phyloP scores from a whole-genome alignment of 2,329 filamentous ascomycete genomes.

The Amylocarpus encephaloides region DNA sequence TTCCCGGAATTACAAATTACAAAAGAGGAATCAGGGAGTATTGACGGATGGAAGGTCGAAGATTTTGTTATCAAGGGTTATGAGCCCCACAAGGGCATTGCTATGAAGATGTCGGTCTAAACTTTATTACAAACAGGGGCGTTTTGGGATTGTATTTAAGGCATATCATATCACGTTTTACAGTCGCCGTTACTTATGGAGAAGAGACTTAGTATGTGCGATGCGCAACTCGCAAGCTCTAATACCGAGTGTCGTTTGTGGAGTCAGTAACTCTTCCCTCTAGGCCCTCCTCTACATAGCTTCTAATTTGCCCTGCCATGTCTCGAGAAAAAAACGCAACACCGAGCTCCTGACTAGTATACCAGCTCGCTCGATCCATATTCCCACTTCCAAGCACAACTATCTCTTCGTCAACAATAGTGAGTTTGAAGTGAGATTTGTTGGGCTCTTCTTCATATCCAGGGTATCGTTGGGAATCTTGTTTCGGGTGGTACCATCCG shows the following conservation, averaged over 20 bases:
- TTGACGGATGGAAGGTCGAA: slow-evolving; percentile 85
- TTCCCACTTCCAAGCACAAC: slow-evolving; percentile 74
- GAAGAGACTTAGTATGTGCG: too few species aligned
- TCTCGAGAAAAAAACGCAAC: slow-evolving; percentile 46
- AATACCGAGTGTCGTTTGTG: too few species aligned
- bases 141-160: too few species aligned
- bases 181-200: too few species aligned
- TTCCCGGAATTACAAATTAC: slow-evolving; percentile 76
- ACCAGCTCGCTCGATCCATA: slow-evolving; percentile 80
- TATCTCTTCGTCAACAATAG: slow-evolving; percentile 61
- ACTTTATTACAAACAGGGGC: too few species aligned
- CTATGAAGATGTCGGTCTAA: slow-evolving; percentile 96
- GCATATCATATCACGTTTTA: too few species aligned
- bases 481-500: slow-evolving; percentile 28
- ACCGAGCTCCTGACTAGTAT: slow-evolving; percentile 77
- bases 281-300: slow-evolving; percentile 13
- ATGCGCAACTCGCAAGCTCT: too few species aligned
- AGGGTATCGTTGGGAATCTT: slow-evolving; percentile 9
- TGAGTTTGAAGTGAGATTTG: slow-evolving; percentile 72
- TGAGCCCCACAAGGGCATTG: slow-evolving; percentile 81
- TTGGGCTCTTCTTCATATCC: slow-evolving; percentile 49
- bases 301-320: slow-evolving; percentile 29
- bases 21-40: slow-evolving; percentile 61
- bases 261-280: slow-evolving; percentile 14
- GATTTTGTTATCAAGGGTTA: slow-evolving; percentile 88